A percentile compares a stretch with the other conserved stretches of the same genome.
phyloP scores from a whole-genome alignment of 257 asterid species.

The Ehretia macrophylla region DNA sequence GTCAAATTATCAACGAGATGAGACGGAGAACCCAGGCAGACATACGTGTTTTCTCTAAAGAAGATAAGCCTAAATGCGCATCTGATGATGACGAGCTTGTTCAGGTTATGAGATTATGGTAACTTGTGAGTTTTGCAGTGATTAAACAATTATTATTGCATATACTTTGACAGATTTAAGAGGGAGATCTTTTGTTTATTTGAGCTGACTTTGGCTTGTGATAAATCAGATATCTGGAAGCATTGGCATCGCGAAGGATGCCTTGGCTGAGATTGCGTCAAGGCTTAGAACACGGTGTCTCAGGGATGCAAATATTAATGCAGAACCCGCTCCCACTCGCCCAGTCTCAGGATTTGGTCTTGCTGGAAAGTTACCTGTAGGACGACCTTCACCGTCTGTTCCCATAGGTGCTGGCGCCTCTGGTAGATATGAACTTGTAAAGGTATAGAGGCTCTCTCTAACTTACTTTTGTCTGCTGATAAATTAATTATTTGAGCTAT shows the following conservation, averaged over 20 bases:
- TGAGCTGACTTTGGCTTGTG: constrained; percentile 84
- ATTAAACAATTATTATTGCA: background rate
- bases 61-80: constrained; percentile 74
- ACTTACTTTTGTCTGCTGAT: too few species aligned
- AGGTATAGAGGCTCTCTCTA: constrained; percentile 35
- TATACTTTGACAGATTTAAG: too few species aligned
- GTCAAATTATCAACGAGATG: constrained; percentile 76
- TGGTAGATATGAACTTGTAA: constrained; percentile 47
- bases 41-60: constrained; percentile 70
- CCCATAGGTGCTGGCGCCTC: constrained; percentile 49
- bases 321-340: constrained; percentile 45
- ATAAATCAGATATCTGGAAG: constrained; percentile 66
- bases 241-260: too few species aligned
- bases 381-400: too few species aligned
- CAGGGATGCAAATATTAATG: constrained; percentile 48
- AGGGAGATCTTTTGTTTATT: constrained; percentile 67
- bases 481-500: too few species aligned
- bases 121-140: constrained; percentile 1
- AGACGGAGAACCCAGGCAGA: constrained; percentile 83
- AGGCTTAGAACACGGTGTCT: constrained; percentile 63
- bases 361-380: too few species aligned
- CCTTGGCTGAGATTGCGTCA: too few species aligned
- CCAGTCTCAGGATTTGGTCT: constrained; percentile 41
- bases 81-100: constrained; percentile 82
- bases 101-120: constrained; percentile 47